Conservation (phyloP, 495 filamentous ascomycete species). For the Trypethelium eluteriae region DNA sequence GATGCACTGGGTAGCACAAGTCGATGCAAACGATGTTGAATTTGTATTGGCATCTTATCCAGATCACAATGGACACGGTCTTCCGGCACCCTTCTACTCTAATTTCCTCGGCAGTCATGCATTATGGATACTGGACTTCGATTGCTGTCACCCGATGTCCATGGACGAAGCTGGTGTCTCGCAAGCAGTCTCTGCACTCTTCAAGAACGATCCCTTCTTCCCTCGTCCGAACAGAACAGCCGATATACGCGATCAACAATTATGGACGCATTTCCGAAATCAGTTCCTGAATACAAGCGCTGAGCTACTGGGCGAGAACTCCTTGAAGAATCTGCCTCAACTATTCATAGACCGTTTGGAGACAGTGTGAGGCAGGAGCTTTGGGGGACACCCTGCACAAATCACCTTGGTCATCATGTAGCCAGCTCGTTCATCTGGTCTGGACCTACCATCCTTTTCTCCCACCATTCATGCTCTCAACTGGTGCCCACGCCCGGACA, state of each 20-base stretch:
- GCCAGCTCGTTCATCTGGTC: no score
- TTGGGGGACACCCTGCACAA: no score
- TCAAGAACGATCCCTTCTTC: slow-evolving; percentile 29
- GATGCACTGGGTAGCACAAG: slow-evolving; percentile 26
- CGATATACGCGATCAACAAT: background rate
- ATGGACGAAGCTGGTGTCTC: slow-evolving; percentile 24
- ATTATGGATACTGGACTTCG: slow-evolving; percentile 32
- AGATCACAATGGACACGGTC: background rate
- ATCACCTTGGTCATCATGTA: no score
- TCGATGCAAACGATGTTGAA: slow-evolving; percentile 31
- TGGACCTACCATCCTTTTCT: no score
- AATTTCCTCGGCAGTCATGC: slow-evolving; percentile 9
- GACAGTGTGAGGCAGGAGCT: no score
- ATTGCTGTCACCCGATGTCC: slow-evolving; percentile 22
- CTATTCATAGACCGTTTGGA: background rate
- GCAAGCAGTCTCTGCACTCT: slow-evolving; percentile 25
- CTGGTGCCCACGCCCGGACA: no score
- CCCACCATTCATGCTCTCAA: no score
- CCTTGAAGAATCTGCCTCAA: background rate
- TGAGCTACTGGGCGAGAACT: background rate
- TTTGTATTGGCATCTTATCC: slow-evolving; percentile 25
- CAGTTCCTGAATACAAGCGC: background rate
- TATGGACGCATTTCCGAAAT: background rate
- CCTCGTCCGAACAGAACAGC: slow-evolving; percentile 18
- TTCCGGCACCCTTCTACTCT: background rate